These are phyloP conservation scores for Suillus plorans DNA, from an alignment of 768 basidiomycete genomes.

Conservation along the genomic window DNA sequence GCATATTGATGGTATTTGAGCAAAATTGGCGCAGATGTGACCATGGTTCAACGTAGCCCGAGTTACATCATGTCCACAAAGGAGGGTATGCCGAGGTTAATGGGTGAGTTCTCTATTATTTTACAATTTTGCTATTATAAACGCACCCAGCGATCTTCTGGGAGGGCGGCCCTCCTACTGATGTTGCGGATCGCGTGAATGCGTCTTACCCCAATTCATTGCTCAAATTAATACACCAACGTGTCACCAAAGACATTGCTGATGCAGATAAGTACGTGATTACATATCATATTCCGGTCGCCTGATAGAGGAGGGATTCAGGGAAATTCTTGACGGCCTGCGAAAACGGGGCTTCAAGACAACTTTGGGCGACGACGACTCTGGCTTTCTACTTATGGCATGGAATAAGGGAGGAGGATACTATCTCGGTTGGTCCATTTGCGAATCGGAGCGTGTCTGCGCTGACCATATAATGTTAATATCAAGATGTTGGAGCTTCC, in stretches of 20 bases:
- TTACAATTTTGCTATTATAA: conserved; percentile 14
- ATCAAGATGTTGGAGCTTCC: conserved; percentile 39
- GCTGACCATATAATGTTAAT: neutral
- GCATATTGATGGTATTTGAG: neutral
- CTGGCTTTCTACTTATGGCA: conserved; percentile 50
- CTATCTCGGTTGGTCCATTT: conserved; percentile 51
- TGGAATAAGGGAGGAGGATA: conserved; percentile 59
- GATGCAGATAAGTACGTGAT: conserved; percentile 52
- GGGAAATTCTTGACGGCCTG: conserved; percentile 55
- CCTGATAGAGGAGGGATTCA: conserved; percentile 16
- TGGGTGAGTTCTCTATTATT: conserved; percentile 15
- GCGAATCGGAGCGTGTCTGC: no score
- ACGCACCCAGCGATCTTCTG: conserved; percentile 29
- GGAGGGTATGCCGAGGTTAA: conserved; percentile 34
- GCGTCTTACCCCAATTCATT: conserved; percentile 44
- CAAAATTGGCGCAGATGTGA: conserved; percentile 33
- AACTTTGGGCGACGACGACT: conserved; percentile 48
- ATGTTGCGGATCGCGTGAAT: conserved; percentile 54
- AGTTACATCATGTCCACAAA: conserved; percentile 53
- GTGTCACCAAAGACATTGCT: conserved; percentile 43
- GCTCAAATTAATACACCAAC: conserved; percentile 31
- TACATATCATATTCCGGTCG: neutral
- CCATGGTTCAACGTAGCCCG: conserved; percentile 50
- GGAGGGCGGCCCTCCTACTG: conserved; percentile 46
- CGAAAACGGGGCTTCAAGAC: conserved; percentile 56